Base-by-base conservation (phyloP, 805 yeast genomes). In the Ascoidea rubescens region DNA sequence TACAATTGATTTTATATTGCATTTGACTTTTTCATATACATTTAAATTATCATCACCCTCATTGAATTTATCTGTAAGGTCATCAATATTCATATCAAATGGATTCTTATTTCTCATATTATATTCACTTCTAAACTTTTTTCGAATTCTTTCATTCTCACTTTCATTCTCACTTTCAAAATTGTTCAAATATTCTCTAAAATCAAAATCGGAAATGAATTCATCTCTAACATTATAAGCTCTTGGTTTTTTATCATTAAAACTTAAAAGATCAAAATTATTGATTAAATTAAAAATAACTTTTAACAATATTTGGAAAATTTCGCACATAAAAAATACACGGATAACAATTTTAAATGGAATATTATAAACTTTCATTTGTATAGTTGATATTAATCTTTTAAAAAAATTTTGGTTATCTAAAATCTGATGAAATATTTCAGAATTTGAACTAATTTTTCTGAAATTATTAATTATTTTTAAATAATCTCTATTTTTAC, bases 381-480 rank as follows among this genome's bases (percentile, higher is more conserved):
- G 79, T 31, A 73, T 62, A 4, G 73, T 67, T 6, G 73, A 71
- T 4, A 79, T 77, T 47, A 82, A 66, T 14, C 69, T 56, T 45
- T 75, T 80, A 58, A 82, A 78, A 55, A 75, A 77, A 59, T 81
- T 85, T 4, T 64, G 56, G 44, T 70, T 70, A 30, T 71, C 54
- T 48, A 73, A 64, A 1, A 71, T 57, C 7, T 64, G 57, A 59
- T 67, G 66, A 47, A 74, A 57, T 5, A 60, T n/a, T n/a, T n/a
- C 48, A 33, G 67, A 65, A 5, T 68, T 59, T 4, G 70, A 58
- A 10, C 10, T 33, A 7, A 33, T 7, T 33, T 33, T 10, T 33
- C 10, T 33, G 10, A 33, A 7, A 33, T 33, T 33, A 7, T 6
- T 7, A 33, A 33, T 7, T 33, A 33, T 7, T 33, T 10, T 33